These are phyloP conservation scores for Geum urbanum DNA, from an alignment of 306 rosid genomes.

Conservation along the genomic window DNA sequence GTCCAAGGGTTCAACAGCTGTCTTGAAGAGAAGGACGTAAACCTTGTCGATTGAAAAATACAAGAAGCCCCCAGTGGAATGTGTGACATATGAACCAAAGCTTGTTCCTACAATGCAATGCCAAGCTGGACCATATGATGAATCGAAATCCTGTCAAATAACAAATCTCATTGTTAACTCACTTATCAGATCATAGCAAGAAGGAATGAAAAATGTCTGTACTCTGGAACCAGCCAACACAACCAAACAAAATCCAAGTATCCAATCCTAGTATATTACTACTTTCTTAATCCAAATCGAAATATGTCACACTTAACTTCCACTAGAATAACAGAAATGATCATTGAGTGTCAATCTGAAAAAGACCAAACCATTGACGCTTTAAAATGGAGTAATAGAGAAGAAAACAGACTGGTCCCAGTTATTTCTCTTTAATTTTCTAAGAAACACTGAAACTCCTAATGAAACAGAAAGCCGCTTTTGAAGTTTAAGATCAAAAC, in stretches of 20 bases:
- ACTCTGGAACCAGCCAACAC: not conserved
- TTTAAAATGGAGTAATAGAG: not conserved
- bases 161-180: not conserved
- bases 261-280: not conserved
- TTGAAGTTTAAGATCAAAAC: not conserved
- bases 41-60: slow-evolving; percentile 93
- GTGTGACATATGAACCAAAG: slow-evolving; percentile 95
- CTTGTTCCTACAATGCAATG: slow-evolving; percentile 97
- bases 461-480: not conserved
- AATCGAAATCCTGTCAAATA: slow-evolving; percentile 75
- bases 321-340: not conserved
- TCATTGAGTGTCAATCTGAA: not conserved
- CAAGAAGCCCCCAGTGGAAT: slow-evolving; percentile 81
- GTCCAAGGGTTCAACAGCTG: slow-evolving; percentile 77
- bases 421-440: not conserved
- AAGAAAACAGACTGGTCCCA: not conserved
- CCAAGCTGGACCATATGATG: slow-evolving; percentile 91
- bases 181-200: not conserved
- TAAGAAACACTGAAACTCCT: not conserved
- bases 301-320: not conserved
- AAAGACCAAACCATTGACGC: not conserved
- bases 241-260: not conserved
- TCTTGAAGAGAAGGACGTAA: slow-evolving; percentile 91
- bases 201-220: not conserved
- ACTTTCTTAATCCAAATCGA: not conserved